Evolutionary conservation across 2,329 filamentous ascomycete genomes (phyloP).

Genomic region (Cladosporium oxysporum): DNA sequence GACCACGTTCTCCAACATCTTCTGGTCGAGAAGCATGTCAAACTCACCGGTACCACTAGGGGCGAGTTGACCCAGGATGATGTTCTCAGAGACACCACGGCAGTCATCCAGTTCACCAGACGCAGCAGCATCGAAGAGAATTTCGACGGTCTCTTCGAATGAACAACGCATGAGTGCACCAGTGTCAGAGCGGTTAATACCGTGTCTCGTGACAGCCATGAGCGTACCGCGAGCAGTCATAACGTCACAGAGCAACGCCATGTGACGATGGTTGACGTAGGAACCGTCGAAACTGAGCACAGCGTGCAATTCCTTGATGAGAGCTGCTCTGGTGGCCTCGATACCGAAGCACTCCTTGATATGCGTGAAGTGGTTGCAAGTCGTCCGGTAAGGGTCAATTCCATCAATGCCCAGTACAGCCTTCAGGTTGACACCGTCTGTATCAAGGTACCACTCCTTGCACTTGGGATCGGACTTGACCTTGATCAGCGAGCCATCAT

Average conservation of each 20-base stretch:
- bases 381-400: constrained; percentile 81
- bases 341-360: constrained; percentile 95
- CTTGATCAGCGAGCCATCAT: constrained; percentile 72
- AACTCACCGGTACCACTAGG: constrained; percentile 97
- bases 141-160: constrained; percentile 98
- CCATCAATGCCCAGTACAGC: constrained; percentile 84
- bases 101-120: constrained; percentile 97
- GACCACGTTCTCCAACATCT: constrained; percentile 95
- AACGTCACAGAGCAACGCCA: constrained; percentile 91
- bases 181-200: constrained; percentile 97
- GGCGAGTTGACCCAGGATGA: constrained; percentile 96
- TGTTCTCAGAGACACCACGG: constrained; percentile 96
- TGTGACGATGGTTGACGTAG: constrained; percentile 97
- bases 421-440: constrained; percentile 82
- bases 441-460: constrained; percentile 95
- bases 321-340: constrained; percentile 83
- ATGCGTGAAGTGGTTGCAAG: constrained; percentile 94
- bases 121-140: constrained; percentile 91
- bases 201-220: constrained; percentile 95
- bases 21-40: constrained; percentile 87
- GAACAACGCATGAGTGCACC: constrained; percentile 99
- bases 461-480: constrained; percentile 73
- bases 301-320: constrained; percentile 84
- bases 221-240: constrained; percentile 95
- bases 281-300: constrained; percentile 98